Evolutionary conservation across 1,284 basidiomycete genomes (phyloP).

Genomic region (Tetrapyrgos nigripes): DNA sequence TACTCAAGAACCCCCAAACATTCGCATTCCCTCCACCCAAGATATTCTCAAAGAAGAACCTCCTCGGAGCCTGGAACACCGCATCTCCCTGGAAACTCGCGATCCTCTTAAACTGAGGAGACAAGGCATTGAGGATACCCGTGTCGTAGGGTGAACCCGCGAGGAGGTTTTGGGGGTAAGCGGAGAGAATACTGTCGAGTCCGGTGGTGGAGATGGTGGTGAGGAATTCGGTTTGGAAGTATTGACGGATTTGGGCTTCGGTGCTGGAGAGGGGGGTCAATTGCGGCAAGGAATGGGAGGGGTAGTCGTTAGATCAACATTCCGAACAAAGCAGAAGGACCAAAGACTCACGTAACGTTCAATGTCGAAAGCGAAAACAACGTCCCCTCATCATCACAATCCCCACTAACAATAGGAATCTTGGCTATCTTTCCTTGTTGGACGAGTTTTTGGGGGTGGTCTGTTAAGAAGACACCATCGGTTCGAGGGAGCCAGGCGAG

Average conservation of each 20-base stretch:
- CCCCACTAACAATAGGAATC: conserved; percentile 50
- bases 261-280: conserved; percentile 40
- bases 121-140: conserved; percentile 47
- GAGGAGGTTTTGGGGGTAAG: conserved; percentile 50
- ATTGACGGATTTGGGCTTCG: conserved; percentile 41
- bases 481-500: conserved; percentile 57
- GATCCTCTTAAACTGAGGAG: conserved; percentile 59
- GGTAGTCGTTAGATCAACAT: no score
- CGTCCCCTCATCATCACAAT: conserved; percentile 61
- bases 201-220: conserved; percentile 33
- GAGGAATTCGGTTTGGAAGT: conserved; percentile 40
- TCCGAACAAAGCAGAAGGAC: background rate
- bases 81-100: conserved; percentile 58
- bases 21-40: conserved; percentile 50
- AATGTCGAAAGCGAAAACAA: conserved; percentile 49
- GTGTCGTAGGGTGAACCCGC: conserved; percentile 61
- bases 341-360: conserved; percentile 47
- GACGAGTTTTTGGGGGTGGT: conserved; percentile 46
- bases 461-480: conserved; percentile 56
- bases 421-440: conserved; percentile 48
- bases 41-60: conserved; percentile 52
- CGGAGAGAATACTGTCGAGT: conserved; percentile 36
- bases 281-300: no score
- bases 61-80: conserved; percentile 59
- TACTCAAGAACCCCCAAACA: conserved; percentile 56